Conservation (phyloP, 495 filamentous ascomycete species). For the Diplogelasinospora grovesii region DNA sequence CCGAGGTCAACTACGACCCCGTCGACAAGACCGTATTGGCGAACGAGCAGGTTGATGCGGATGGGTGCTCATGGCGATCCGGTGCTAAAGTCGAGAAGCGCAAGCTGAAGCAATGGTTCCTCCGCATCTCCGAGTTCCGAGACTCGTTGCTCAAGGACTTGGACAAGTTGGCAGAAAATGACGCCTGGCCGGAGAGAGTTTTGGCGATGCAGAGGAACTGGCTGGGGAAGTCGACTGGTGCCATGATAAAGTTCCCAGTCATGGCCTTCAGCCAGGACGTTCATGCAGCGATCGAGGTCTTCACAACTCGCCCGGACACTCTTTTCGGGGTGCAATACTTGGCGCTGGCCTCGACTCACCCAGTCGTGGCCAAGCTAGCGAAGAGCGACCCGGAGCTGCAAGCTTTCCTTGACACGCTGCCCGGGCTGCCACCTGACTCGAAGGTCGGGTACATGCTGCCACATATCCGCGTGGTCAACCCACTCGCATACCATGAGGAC, state of each 20-base stretch:
- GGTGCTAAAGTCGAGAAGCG: conserved; percentile 78
- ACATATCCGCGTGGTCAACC: conserved; percentile 57
- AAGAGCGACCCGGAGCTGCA: conserved; percentile 52
- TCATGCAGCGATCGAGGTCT: conserved; percentile 56
- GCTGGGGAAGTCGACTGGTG: conserved; percentile 73
- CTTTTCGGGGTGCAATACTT: conserved; percentile 79
- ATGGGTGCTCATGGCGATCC: conserved; percentile 80
- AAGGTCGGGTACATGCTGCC: conserved; percentile 67
- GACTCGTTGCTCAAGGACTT: conserved; percentile 69
- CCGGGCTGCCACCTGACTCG: conserved; percentile 58
- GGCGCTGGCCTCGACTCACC: conserved; percentile 67
- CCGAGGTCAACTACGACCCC: conserved; percentile 84
- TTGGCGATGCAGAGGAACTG: conserved; percentile 81
- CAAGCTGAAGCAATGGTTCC: conserved; percentile 83
- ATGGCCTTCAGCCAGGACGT: conserved; percentile 28
- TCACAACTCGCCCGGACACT: conserved; percentile 79
- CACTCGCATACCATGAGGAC: conserved; percentile 51
- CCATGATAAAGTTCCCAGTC: conserved; percentile 62
- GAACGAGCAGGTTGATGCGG: conserved; percentile 83
- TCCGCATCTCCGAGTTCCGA: conserved; percentile 72
- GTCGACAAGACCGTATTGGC: conserved; percentile 84
- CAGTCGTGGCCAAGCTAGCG: conserved; percentile 57
- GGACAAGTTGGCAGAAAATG: conserved; percentile 52
- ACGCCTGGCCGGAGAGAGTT: conserved; percentile 74
- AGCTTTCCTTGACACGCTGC: conserved; percentile 58